Evolutionary conservation across 352 stramenopile genomes (phyloP), one percentile per base, ranked within the genome.

Genomic region (Globisporangium orthogonon): DNA sequence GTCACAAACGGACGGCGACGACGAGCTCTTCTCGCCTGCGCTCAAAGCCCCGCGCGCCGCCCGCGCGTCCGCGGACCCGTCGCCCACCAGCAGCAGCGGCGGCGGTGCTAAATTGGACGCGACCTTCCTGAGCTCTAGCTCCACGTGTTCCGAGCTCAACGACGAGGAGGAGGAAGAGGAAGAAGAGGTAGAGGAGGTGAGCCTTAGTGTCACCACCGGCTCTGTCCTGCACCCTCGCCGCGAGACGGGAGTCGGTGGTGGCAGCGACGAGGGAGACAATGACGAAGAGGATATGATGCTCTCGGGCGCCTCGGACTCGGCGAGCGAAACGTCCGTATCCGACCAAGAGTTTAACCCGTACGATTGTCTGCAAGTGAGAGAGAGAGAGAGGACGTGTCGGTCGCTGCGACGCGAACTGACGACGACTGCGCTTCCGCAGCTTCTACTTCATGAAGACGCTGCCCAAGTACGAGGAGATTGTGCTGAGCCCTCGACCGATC

Each of bases 401-500:
- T 13, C 35, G 35, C 7, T 7, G 7, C 35, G 35, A 1, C 7
- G 35, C 7, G 23, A 14, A 14, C 46, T 51, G 46, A 51, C 46
- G 45, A 13, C 23, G n/a, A 2, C 15, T 23, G 23, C n/a, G 6
- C n/a, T 56, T 7, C 10, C 3, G n/a, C 58, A 93, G 83, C 4
- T 94, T 91, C 53, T 89, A 78, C 50, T 94, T 94, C 57, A 94
- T 94, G 69, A 94, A 94, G 60, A 89, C 78, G 10, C 62, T 94
- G 29, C 84, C 84, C 10, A 84, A 78, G 60, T 94, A 94, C 57
- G 79, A 89, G 44, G 80, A 91, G 2, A 58, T 94, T 51, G 70
- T 87, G 0, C 62, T 71, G 7, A 70, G 70, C 29, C 72, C 74
- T 29, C 76, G 81, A 2, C 65, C 69, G 2, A 63, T 78, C 49